These are phyloP conservation scores for Rostrohypoxylon terebratum DNA, from an alignment of 495 filamentous ascomycete genomes.

Conservation along the genomic window DNA sequence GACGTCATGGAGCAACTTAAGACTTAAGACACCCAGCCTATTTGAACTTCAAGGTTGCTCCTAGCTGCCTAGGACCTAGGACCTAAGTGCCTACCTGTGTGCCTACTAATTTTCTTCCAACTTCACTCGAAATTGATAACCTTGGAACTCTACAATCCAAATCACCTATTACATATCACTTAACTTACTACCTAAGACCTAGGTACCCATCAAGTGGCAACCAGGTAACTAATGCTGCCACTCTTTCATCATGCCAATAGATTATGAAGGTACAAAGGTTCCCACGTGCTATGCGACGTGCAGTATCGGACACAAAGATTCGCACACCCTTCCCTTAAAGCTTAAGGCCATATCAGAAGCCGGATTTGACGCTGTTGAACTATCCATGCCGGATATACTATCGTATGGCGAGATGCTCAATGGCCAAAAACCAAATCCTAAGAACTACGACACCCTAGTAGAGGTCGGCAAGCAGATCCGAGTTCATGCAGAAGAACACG, in stretches of 20 bases:
- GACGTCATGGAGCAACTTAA: constrained; percentile 38
- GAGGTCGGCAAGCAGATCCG: constrained; percentile 64
- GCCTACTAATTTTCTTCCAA: neutral
- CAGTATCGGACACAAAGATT: constrained; percentile 65
- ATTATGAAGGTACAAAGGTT: constrained; percentile 53
- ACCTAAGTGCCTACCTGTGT: no score
- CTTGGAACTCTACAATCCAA: neutral
- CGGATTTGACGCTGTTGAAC: constrained; percentile 77
- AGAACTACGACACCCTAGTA: constrained; percentile 69
- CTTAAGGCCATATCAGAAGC: constrained; percentile 74
- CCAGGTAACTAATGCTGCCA: neutral
- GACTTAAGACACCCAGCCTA: no score
- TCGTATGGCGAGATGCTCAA: constrained; percentile 66
- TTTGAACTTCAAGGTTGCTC: no score
- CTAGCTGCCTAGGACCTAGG: no score
- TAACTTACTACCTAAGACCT: no score
- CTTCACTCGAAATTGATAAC: neutral
- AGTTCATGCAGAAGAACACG: constrained; percentile 62
- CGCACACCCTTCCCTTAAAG: constrained; percentile 70
- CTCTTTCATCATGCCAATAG: constrained; percentile 41
- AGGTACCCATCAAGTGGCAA: no score
- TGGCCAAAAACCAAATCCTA: constrained; percentile 60
- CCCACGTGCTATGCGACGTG: constrained; percentile 74
- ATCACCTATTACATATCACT: neutral
- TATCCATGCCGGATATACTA: constrained; percentile 81